Percentiles rank a stretch among this genome's conserved stretches.
phyloP scores from a whole-genome alignment of 179 eudicot species.

The Corrigiola litoralis region DNA sequence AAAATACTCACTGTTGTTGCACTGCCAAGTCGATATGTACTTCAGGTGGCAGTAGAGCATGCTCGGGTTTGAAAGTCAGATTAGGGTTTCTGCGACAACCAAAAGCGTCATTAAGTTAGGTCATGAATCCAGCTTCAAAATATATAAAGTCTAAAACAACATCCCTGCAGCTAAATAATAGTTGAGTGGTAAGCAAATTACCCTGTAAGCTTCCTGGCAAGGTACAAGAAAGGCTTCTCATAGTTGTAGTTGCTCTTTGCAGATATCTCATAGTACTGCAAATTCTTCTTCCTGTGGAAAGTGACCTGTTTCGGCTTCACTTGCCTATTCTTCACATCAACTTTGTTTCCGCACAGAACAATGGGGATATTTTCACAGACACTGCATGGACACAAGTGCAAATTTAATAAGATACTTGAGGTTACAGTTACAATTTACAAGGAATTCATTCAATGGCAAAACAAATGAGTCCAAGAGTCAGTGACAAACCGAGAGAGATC shows the following conservation, averaged over 20 bases:
- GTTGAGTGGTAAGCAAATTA: background rate
- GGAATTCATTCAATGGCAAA: background rate
- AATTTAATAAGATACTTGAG: background rate
- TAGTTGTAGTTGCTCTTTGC: constrained; percentile 65
- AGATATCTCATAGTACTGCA: constrained; percentile 63
- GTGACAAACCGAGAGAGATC: constrained; percentile 48
- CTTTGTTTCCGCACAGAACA: constrained; percentile 60
- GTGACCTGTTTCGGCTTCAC: constrained; percentile 61
- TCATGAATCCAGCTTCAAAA: background rate
- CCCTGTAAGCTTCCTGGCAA: constrained; percentile 52
- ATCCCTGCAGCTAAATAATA: background rate
- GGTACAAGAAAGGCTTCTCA: constrained; percentile 58
- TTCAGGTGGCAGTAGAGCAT: constrained; percentile 66
- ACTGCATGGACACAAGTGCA: constrained; percentile 16
- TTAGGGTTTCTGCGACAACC: constrained; percentile 38
- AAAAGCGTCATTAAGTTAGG: background rate
- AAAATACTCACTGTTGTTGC: constrained; percentile 38
- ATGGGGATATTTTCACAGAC: constrained; percentile 58
- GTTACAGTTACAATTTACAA: too few species aligned
- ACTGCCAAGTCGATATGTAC: constrained; percentile 56
- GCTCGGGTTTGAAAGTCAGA: constrained; percentile 46
- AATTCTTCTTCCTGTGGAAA: constrained; percentile 60
- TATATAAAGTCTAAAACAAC: background rate
- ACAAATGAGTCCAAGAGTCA: background rate
- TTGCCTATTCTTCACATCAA: constrained; percentile 58